Evolutionary conservation across 805 yeast species (phyloP).

Genomic region (Teunomyces gatunensis): DNA sequence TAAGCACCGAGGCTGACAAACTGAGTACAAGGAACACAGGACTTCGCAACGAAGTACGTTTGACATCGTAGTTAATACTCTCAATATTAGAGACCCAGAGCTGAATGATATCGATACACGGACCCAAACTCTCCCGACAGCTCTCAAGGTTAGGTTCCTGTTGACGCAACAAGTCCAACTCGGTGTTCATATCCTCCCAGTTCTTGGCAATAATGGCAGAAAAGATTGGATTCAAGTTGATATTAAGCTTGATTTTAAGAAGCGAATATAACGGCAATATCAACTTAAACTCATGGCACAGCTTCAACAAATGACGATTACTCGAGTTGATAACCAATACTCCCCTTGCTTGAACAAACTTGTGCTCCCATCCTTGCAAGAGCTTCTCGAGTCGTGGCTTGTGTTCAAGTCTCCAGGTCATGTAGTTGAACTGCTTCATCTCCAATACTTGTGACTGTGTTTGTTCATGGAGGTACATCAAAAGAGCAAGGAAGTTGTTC

Average conservation of each 20-base stretch:
- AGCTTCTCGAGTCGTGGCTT: slow-evolving; percentile 58
- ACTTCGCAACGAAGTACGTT: slow-evolving; percentile 64
- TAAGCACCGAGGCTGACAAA: slow-evolving; percentile 58
- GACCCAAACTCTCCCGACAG: slow-evolving; percentile 7
- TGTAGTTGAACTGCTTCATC: slow-evolving; percentile 39
- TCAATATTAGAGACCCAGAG: slow-evolving; percentile 75
- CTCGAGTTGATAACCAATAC: slow-evolving; percentile 51
- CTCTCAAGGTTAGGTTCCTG: slow-evolving; percentile 61
- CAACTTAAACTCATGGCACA: slow-evolving; percentile 57
- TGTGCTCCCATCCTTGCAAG: slow-evolving; percentile 65
- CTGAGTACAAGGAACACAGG: slow-evolving; percentile 76
- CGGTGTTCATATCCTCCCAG: slow-evolving; percentile 63
- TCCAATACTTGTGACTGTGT: slow-evolving; percentile 51
- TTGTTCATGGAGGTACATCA: slow-evolving; percentile 66
- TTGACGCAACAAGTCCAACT: slow-evolving; percentile 47
- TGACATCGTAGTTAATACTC: slow-evolving; percentile 51
- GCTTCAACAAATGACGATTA: slow-evolving; percentile 47
- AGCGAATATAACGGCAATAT: slow-evolving; percentile 64
- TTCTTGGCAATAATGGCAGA: slow-evolving; percentile 61
- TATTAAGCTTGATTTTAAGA: slow-evolving; percentile 64
- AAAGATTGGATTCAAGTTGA: slow-evolving; percentile 60
- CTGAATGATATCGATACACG: slow-evolving; percentile 54
- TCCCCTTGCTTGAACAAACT: slow-evolving; percentile 64
- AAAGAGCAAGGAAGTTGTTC: slow-evolving; percentile 51
- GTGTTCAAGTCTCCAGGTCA: slow-evolving; percentile 64